Evolutionary conservation across 2,329 filamentous ascomycete genomes (phyloP).

Genomic region (Emergomyces orientalis): DNA sequence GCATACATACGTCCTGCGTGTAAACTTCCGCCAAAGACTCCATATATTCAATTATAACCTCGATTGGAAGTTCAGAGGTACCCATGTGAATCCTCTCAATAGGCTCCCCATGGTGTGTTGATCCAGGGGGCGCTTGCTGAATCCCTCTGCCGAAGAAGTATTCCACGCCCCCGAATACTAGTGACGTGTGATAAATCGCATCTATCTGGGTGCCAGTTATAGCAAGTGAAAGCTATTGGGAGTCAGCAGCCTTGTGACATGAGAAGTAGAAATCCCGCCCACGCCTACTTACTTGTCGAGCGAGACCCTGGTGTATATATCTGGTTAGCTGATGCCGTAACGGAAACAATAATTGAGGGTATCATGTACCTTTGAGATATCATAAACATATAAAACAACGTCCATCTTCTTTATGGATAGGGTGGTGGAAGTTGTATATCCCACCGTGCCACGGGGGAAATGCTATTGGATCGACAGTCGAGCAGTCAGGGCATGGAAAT

Average conservation of each 20-base stretch:
- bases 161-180: slow-evolving; percentile 75
- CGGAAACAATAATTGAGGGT: slow-evolving; percentile 3
- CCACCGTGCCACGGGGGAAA: neutral
- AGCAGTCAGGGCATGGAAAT: neutral
- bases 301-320: slow-evolving; percentile 40
- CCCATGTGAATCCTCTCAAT: slow-evolving; percentile 69
- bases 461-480: neutral
- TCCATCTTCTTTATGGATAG: slow-evolving; percentile 46
- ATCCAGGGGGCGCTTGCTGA: slow-evolving; percentile 67
- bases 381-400: slow-evolving; percentile 68
- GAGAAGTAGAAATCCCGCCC: neutral
- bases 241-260: slow-evolving; percentile 4
- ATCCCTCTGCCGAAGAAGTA: slow-evolving; percentile 87
- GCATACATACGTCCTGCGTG: slow-evolving; percentile 56
- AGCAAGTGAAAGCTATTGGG: slow-evolving; percentile 44
- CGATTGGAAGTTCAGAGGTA: slow-evolving; percentile 64
- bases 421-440: neutral
- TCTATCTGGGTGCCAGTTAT: slow-evolving; percentile 66
- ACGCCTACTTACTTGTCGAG: slow-evolving; percentile 36
- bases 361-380: slow-evolving; percentile 51
- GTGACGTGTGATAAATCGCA: slow-evolving; percentile 88
- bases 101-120: slow-evolving; percentile 77
- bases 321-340: slow-evolving; percentile 4
- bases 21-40: slow-evolving; percentile 76
- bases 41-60: slow-evolving; percentile 78